Conservation (phyloP, 345 rosid species). For the Eucalyptus lansdowneana region DNA sequence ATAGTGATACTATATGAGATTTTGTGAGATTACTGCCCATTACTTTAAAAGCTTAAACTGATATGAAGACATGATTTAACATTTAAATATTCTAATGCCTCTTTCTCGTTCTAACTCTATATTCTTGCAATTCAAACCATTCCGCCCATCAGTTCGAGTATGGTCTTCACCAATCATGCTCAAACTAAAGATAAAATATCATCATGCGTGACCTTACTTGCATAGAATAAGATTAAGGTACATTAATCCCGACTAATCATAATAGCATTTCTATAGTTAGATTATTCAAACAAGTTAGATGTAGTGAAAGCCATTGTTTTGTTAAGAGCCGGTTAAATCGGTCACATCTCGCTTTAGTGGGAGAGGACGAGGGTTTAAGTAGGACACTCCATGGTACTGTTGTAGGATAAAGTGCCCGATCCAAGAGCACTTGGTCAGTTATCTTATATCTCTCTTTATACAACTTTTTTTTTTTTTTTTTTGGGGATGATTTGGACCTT, state of each 20-base stretch:
- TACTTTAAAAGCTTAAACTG: background rate
- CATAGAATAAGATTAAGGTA: background rate
- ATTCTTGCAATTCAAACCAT: background rate
- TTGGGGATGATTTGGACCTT: background rate
- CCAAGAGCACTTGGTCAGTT: background rate
- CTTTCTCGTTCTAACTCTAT: background rate
- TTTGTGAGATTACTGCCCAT: accelerated
- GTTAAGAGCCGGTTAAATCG: background rate
- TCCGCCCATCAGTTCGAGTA: background rate
- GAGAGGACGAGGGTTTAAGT: background rate
- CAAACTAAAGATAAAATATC: background rate
- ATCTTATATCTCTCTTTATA: background rate
- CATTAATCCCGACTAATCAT: background rate
- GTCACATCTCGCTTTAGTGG: background rate
- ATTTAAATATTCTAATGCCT: background rate
- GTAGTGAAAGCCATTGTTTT: background rate
- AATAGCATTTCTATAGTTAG: background rate
- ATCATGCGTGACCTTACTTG: background rate
- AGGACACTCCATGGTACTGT: background rate
- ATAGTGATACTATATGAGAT: accelerated
- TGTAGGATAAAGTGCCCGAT: background rate
- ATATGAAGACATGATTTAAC: background rate
- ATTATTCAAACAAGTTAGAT: background rate
- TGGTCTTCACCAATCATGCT: background rate
- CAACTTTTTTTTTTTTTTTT: too few species aligned